Evolutionary conservation across 2,329 filamentous ascomycete species (phyloP).

Genomic region (Didymella sp.): DNA sequence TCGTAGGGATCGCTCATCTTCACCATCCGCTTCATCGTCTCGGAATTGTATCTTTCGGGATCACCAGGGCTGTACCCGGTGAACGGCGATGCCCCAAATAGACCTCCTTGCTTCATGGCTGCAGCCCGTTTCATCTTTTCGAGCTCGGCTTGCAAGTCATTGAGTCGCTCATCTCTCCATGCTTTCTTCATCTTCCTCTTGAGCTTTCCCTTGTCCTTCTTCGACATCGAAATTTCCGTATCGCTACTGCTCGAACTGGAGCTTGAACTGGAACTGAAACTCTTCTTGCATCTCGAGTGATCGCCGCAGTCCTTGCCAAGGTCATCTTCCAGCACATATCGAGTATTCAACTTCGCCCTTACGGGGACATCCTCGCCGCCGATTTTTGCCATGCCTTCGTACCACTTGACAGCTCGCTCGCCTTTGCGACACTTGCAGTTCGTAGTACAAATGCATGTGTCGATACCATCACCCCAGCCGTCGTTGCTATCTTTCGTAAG

Average conservation of each 20-base stretch:
- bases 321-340: conserved; percentile 37
- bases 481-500: background rate
- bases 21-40: background rate
- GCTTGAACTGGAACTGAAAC: background rate
- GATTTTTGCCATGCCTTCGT: background rate
- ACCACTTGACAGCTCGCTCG: conserved; percentile 27
- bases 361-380: conserved; percentile 8
- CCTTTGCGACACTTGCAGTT: conserved; percentile 40
- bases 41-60: background rate
- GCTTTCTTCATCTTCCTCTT: background rate
- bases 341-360: conserved; percentile 30
- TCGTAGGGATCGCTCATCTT: background rate
- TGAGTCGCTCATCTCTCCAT: background rate
- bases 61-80: background rate
- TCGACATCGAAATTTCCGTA: background rate
- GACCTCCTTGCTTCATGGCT: background rate
- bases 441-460: conserved; percentile 41
- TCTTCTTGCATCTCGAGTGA: conserved; percentile 25
- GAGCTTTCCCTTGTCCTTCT: background rate
- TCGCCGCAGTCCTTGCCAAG: conserved; percentile 39
- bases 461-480: conserved; percentile 32
- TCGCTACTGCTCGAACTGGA: background rate
- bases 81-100: background rate
- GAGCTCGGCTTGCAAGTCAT: background rate
- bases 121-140: background rate